Conservation (phyloP, 2,329 filamentous ascomycete genomes). For the Chrysoporthe puriensis region DNA sequence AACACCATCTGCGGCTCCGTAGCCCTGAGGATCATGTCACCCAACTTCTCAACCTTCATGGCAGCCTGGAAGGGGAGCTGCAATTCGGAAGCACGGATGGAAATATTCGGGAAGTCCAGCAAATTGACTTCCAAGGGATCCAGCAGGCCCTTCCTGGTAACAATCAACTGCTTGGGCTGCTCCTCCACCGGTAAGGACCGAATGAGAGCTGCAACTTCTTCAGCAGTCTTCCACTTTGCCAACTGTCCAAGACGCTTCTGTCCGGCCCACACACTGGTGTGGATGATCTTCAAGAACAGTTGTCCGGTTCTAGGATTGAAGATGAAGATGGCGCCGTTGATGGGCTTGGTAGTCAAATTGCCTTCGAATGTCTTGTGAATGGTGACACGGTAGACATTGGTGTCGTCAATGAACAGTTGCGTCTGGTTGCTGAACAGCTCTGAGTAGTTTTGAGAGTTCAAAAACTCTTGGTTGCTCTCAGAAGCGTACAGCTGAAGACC, state of each 20-base stretch:
- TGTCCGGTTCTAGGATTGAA: conserved; percentile 99
- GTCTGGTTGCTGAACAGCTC: conserved; percentile 99
- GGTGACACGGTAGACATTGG: conserved; percentile 98
- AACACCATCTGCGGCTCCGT: conserved; percentile 99
- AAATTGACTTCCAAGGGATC: conserved; percentile 97
- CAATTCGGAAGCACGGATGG: conserved; percentile 93
- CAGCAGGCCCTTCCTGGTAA: conserved; percentile 93
- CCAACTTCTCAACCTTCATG: conserved; percentile 99
- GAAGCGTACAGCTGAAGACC: conserved; percentile 97
- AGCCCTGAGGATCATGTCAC: conserved; percentile 96
- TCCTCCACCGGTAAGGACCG: conserved; percentile 95
- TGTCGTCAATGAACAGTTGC: conserved; percentile 98
- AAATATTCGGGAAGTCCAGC: conserved; percentile 98
- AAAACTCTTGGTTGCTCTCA: conserved; percentile 98
- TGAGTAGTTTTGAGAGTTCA: conserved; percentile 99
- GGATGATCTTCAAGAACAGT: conserved; percentile 98
- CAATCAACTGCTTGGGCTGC: conserved; percentile 97
- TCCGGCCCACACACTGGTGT: conserved; percentile 98
- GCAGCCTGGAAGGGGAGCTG: conserved; percentile 98
- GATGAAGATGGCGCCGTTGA: conserved; percentile 99
- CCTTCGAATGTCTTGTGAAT: conserved; percentile 99
- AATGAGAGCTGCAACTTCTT: conserved; percentile 98
- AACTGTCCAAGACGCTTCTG: conserved; percentile 98
- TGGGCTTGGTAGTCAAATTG: conserved; percentile 98
- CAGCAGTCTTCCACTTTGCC: conserved; percentile 99